A percentile compares a stretch with the other conserved stretches of the same genome.
Conservation (phyloP, 192 early-diverging fungal species). For the Mortierella alpina region DNA sequence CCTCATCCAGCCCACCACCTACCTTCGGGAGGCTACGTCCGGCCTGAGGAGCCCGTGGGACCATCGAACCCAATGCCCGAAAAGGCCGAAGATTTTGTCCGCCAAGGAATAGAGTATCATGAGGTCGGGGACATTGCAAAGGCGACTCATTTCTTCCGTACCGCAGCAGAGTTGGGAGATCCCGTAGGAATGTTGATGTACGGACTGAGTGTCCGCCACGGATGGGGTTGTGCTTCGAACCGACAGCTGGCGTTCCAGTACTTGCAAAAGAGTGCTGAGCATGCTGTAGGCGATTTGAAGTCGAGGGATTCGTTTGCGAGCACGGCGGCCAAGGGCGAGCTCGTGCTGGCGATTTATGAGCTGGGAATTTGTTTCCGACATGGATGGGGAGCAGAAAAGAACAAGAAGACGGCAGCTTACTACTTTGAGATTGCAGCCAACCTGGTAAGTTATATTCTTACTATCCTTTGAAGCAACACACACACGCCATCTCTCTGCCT, state of each 20-base stretch:
- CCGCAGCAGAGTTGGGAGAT: conserved; percentile 71
- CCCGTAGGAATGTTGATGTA: conserved; percentile 81
- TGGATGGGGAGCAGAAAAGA: conserved; percentile 84
- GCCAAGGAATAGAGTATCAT: conserved; percentile 74
- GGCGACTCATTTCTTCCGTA: conserved; percentile 76
- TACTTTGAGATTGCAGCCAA: conserved; percentile 63
- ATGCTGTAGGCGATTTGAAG: conserved; percentile 67
- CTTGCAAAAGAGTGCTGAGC: conserved; percentile 76
- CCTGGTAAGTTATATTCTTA: conserved; percentile 46
- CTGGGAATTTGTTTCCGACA: conserved; percentile 82
- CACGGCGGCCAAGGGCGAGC: conserved; percentile 61
- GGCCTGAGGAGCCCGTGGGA: conserved; percentile 40
- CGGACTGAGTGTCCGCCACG: conserved; percentile 79
- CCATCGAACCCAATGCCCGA: conserved; percentile 49
- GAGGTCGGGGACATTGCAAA: conserved; percentile 76
- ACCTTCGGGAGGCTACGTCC: conserved; percentile 32
- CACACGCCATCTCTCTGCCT: conserved; percentile 1
- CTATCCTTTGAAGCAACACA: neutral
- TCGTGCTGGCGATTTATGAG: conserved; percentile 83
- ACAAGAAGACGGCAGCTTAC: conserved; percentile 62
- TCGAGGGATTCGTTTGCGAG: conserved; percentile 67
- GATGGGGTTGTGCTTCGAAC: conserved; percentile 66
- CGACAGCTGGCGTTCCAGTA: conserved; percentile 71
- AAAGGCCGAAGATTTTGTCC: conserved; percentile 70
- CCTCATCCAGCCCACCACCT: conserved; percentile 44